Base-by-base conservation (phyloP, 148 eudicot species). In the Cornus florida region DNA sequence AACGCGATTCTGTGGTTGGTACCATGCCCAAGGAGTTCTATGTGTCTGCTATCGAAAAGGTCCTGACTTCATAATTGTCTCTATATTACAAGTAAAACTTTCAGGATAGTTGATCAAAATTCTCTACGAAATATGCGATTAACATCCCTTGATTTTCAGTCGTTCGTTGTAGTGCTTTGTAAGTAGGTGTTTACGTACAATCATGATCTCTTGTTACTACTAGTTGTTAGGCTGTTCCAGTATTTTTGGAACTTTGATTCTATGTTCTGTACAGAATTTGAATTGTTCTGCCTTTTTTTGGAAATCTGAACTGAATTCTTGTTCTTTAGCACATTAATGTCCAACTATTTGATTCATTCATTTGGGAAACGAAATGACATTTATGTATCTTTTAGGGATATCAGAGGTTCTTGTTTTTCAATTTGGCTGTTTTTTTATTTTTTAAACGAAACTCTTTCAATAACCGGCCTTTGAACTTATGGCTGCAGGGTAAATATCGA, bases 21-120 rank as follows among this genome's bases (percentile, higher is more conserved):
- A 96, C 98, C 73, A 96, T 93, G 99, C 99, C 99, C 9, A 96
- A 92, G 87, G 97, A 96, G 72, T 96, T 91, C 84, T 93, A 92
- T 72, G 83, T 90, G 71, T 86, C 91, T 83, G 95, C 99, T 77
- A 85, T 96, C 71, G 98, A 96, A 43, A 88, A 83, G 86, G 85
- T 86, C 73, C 84, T 94, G 43, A 57, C 88, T 75, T 85, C 87
- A 23, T 90, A 84, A 59, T 77, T n/a, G 59, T 70, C 71, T 59
- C 33, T 56, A 28, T 10, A 67, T 67, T 53, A 10, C 16, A 53
- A 7, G 16, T 53, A 32, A 73, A 19, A 50, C 23, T 13, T 66
- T 46, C 53, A 50, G 62, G 16, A 66, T 73, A 56, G 67, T 79
- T 73, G 0, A 43, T 43, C 48, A 43, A 43, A 77, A 11, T 79